Base-by-base conservation (phyloP, 2,329 filamentous ascomycete species). In the Sclerotinia borealis region DNA sequence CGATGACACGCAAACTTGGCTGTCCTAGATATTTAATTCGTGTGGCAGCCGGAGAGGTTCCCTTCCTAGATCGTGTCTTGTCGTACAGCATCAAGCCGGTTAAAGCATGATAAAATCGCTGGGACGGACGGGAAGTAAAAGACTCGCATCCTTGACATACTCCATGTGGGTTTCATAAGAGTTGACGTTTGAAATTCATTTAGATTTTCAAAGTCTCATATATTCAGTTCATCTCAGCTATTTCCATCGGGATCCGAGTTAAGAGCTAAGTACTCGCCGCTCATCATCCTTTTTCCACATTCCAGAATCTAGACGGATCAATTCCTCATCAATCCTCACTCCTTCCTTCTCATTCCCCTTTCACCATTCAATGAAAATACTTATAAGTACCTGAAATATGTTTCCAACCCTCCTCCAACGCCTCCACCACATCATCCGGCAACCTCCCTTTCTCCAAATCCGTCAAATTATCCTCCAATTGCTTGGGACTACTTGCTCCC, bases 341-440 rank as follows among this genome's bases (percentile, higher is more conserved):
- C 15, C 2, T 9, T 29, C 25, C 25, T 29, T 15, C 15, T 13
- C 25, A 15, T 47, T 5, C 1, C 22, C 25, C 25, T 17, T 25
- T 3, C n/a, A 47, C 27, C 27, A 15, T 25, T 2, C 45, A 58
- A 58, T 58, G 54, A 13, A 41, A 45, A 45, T 58, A 58, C 27
- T 58, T 58, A 19, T 43, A 58, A 17, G 37, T 37, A 8, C 54
- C 39, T 6, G 37, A 41, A 43, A 58, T 58, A 7, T 43, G 37
- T 5, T 22, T 67, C 92, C 92, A 96, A 4, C 90, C 91, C 75
- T 90, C 79, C 69, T 96, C 91, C 64, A 96, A 78, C 15, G 84
- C 86, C 73, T 87, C 76, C 11, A 96, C 82, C 19, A 96, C 87
- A 31, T 92, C 90, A 15, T 90, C 84, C 0, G 91, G 91, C 67